Evolutionary conservation across 768 basidiomycete species (phyloP).

Genomic region (Leccinum variicolor): DNA sequence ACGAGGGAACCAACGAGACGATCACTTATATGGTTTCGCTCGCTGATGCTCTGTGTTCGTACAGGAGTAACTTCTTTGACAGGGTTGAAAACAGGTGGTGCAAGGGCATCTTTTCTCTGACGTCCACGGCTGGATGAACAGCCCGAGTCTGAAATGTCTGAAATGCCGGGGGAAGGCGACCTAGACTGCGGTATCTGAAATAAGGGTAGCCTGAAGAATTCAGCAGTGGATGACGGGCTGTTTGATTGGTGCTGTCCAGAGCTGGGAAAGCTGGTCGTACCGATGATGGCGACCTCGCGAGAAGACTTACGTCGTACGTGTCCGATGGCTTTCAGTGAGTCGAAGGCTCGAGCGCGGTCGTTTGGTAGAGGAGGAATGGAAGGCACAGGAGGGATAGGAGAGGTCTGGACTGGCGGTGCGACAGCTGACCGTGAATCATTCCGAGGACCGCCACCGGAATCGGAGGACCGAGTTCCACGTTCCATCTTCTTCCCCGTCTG

Average conservation of each 20-base stretch:
- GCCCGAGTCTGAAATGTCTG: constrained; percentile 33
- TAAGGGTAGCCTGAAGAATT: constrained; percentile 34
- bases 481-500: constrained; percentile 22
- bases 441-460: constrained; percentile 27
- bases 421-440: constrained; percentile 43
- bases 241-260: constrained; percentile 27
- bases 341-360: constrained; percentile 46
- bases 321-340: constrained; percentile 32
- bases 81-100: constrained; percentile 30
- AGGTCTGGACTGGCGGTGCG: constrained; percentile 68
- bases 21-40: constrained; percentile 53
- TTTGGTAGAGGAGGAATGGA: constrained; percentile 14
- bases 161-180: constrained; percentile 29
- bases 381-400: constrained; percentile 33
- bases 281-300: constrained; percentile 53
- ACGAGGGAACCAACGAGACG: constrained; percentile 65
- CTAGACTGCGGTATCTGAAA: constrained; percentile 37
- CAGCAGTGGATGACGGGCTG: constrained; percentile 25
- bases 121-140: constrained; percentile 26
- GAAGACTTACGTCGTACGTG: constrained; percentile 43
- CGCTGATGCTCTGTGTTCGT: constrained; percentile 60
- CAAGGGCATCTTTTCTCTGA: constrained; percentile 34
- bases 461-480: constrained; percentile 15
- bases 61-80: constrained; percentile 32
- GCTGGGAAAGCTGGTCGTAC: constrained; percentile 35